Conservation (phyloP, 495 filamentous ascomycete genomes). For the Trichoderma orchidacearum region DNA sequence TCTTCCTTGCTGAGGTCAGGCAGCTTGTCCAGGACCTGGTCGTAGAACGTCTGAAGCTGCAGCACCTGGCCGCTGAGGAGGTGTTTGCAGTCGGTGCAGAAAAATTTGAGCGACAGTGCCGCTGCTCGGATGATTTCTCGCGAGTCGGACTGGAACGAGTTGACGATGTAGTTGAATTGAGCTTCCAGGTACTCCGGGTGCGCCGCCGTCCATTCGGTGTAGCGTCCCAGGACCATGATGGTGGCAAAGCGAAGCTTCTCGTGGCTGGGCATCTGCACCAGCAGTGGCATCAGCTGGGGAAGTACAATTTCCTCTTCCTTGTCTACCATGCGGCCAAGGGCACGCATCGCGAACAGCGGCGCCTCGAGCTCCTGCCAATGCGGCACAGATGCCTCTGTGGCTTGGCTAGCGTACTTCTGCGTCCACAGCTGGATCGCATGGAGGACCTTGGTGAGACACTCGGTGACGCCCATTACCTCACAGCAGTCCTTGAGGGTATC, state of each 20-base stretch:
- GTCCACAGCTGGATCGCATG: conserved; percentile 78
- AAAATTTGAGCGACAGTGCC: conserved; percentile 90
- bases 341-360: conserved; percentile 85
- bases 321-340: conserved; percentile 95
- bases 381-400: conserved; percentile 61
- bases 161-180: conserved; percentile 88
- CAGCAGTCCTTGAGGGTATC: conserved; percentile 97
- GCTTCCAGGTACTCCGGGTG: conserved; percentile 84
- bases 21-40: conserved; percentile 71
- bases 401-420: conserved; percentile 60
- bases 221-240: conserved; percentile 90
- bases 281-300: conserved; percentile 76
- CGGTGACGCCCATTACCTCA: conserved; percentile 82
- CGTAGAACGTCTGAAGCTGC: conserved; percentile 84
- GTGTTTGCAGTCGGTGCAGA: conserved; percentile 85
- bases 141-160: conserved; percentile 71
- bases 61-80: conserved; percentile 65
- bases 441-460: conserved; percentile 81
- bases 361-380: conserved; percentile 96
- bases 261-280: conserved; percentile 89
- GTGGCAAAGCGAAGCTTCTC: conserved; percentile 94
- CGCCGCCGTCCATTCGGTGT: conserved; percentile 93
- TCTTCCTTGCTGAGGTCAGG: conserved; percentile 83
- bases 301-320: conserved; percentile 74
- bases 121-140: conserved; percentile 83